Base-by-base conservation (phyloP, 768 basidiomycete species). In the Gloeostereum incarnatum region DNA sequence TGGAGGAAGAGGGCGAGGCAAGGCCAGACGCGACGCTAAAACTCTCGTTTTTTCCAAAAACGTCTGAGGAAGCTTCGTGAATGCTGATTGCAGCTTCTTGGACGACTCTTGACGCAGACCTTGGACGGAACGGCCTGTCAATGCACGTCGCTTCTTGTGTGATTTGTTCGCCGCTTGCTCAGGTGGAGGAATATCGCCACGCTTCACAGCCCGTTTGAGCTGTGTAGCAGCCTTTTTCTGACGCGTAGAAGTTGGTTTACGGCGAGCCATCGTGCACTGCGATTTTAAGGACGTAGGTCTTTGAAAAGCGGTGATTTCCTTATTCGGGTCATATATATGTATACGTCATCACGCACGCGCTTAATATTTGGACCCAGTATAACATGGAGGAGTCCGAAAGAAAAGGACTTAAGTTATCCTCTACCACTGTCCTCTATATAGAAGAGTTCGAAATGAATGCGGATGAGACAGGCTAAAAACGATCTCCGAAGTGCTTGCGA, bases 131-230 rank as follows among this genome's bases (percentile, higher is more conserved):
- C 57, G 56, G 35, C 1, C 35, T 42, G 27, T 34, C 9, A 45
- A 49, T 21, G 46, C 47, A 36, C 58, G 55, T 26, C 47, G 52
- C 39, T 56, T 50, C 17, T 46, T 32, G 39, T 47, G 25, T 45
- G 46, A 33, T 55, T 60, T 44, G 49, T 55, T 52, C 45, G 57
- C 41, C 38, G 40, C 59, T 51, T n/a, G n/a, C 29, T 68, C 62
- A 34, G 64, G 47, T 17, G 65, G 45, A 10, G 67, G 59, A 3
- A 65, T 56, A 45, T 87, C 86, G 3, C 86, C 90, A 22, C 89
- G 79, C 56, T 93, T 93, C 22, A 83, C 59, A 3, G 91, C 90
- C 17, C 90, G 81, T 49, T 86, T 88, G 35, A 78, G 69, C 54
- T 87, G 77, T 6, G 79, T 68, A 41, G 85, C 73, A 2, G 73